Base-by-base conservation (phyloP, 768 basidiomycete genomes). In the Boletus vermiculosoides region DNA sequence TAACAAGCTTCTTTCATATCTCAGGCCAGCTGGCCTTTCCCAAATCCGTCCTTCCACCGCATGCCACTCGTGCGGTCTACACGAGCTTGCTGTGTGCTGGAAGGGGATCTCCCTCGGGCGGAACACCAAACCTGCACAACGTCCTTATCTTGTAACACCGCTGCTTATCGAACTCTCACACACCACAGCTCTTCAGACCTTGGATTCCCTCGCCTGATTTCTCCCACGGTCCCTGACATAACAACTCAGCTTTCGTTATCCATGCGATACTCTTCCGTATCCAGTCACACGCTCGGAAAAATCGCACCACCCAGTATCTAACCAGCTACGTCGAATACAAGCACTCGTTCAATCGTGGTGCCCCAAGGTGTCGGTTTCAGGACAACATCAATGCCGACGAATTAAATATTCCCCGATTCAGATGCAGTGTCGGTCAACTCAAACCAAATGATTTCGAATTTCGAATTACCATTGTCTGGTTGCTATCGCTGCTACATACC, bases 101-200 rank as follows among this genome's bases (percentile, higher is more conserved):
- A 53, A 25, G 9, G 20, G 28, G 18, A 15, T 10, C 40, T 41
- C 46, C 4, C 45, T 40, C 36, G 23, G 5, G 33, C 37, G 37
- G 31, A 55, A 22, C 45, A 1, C n/a, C 41, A 20, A 40, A 20
- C 39, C 11, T n/a, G 5, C 7, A 20, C 39, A 40, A 20, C n/a
- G 39, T 15, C 36, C 49, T 62, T 61, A 61, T 57, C 54, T 44
- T n/a, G n/a, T n/a, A n/a, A 11, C 16, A 31, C 9, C 28, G 10
- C 10, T 52, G 10, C 59, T 60, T 60, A 30, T 30, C 59, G 58
- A 34, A n/a, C 46, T n/a, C 33, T 1, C n/a, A 50, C 44, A 18
- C 30, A 48, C 3, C 1, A 7, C 47, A 31, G 33, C 31, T 4
- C 31, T 10, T 0, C 31, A 12, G 34, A 12, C 34, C 33, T 13